Evolutionary conservation across 495 filamentous ascomycete genomes (phyloP).

Genomic region (Rhypophila decipiens): DNA sequence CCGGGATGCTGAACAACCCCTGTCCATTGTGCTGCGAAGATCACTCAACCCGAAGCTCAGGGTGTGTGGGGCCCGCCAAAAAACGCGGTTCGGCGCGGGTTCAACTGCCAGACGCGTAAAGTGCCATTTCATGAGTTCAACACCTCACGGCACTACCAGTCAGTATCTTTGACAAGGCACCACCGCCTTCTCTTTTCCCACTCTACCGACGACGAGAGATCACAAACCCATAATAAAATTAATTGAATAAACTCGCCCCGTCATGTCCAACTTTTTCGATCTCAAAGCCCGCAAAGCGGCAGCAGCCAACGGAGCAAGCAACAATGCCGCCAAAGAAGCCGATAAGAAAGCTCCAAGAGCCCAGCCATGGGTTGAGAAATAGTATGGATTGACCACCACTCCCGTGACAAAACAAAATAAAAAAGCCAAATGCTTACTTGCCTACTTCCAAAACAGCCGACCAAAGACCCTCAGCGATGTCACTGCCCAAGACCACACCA

Average conservation of each 20-base stretch:
- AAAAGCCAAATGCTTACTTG: slow-evolving; percentile 1
- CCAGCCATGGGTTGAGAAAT: slow-evolving; percentile 99
- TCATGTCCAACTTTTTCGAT: slow-evolving; percentile 86
- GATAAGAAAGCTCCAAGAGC: slow-evolving; percentile 56
- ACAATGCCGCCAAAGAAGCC: slow-evolving; percentile 45
- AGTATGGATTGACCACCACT: too few species aligned
- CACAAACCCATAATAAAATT: too few species aligned
- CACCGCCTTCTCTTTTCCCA: too few species aligned
- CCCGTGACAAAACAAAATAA: neutral
- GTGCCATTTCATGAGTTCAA: too few species aligned
- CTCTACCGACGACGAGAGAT: too few species aligned
- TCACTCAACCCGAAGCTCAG: too few species aligned
- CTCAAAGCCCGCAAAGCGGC: slow-evolving; percentile 87
- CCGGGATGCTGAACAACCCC: too few species aligned
- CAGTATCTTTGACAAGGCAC: too few species aligned
- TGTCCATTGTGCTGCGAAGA: too few species aligned
- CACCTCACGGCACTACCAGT: too few species aligned
- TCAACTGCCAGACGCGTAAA: slow-evolving; percentile 10
- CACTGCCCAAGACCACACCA: slow-evolving; percentile 95
- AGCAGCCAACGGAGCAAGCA: slow-evolving; percentile 48
- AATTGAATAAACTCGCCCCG: too few species aligned
- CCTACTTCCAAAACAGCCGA: slow-evolving; percentile 51
- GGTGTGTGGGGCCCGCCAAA: neutral
- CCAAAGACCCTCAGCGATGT: slow-evolving; percentile 92
- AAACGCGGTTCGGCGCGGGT: slow-evolving; percentile 7